phyloP scores from a whole-genome alignment of 495 filamentous ascomycete species.

The Mytilinidion resinicola region DNA sequence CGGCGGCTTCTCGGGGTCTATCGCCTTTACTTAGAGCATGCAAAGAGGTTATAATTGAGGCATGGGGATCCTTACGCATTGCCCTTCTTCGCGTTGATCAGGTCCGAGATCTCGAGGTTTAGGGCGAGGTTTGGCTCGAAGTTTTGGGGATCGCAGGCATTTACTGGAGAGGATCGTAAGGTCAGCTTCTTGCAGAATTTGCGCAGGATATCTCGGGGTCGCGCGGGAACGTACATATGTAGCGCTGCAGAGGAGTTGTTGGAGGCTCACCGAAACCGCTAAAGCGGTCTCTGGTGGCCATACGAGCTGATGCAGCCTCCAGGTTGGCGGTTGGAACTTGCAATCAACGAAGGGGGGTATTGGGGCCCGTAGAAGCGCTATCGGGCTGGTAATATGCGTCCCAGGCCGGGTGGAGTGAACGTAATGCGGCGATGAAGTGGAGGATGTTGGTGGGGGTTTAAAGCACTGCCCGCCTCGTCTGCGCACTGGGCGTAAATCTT shows the following conservation, averaged over 20 bases:
- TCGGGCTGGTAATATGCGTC: background rate
- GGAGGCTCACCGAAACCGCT: constrained; percentile 71
- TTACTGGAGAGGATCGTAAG: constrained; percentile 44
- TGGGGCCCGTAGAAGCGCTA: background rate
- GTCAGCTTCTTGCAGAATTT: too few relatives aligned
- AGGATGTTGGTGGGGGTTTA: constrained; percentile 1
- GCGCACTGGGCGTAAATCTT: background rate
- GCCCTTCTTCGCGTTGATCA: constrained; percentile 97
- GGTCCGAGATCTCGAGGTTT: constrained; percentile 91
- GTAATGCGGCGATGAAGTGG: background rate
- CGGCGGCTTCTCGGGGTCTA: constrained; percentile 86
- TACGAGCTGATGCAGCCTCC: constrained; percentile 94
- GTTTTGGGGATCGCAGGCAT: constrained; percentile 91
- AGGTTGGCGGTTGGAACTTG: constrained; percentile 35
- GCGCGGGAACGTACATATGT: constrained; percentile 57
- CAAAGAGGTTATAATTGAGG: background rate
- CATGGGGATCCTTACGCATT: constrained; percentile 56
- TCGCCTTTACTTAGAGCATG: background rate
- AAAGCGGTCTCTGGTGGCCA: constrained; percentile 93
- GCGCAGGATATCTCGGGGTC: too few relatives aligned
- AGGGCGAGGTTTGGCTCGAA: constrained; percentile 95
- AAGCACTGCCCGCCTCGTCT: background rate
- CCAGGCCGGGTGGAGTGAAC: background rate
- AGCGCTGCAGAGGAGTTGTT: constrained; percentile 82
- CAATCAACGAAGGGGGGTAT: background rate